These are phyloP conservation scores for Pyropia yezoensis DNA, from an alignment of 23 red algal species.

Conservation along the genomic window DNA sequence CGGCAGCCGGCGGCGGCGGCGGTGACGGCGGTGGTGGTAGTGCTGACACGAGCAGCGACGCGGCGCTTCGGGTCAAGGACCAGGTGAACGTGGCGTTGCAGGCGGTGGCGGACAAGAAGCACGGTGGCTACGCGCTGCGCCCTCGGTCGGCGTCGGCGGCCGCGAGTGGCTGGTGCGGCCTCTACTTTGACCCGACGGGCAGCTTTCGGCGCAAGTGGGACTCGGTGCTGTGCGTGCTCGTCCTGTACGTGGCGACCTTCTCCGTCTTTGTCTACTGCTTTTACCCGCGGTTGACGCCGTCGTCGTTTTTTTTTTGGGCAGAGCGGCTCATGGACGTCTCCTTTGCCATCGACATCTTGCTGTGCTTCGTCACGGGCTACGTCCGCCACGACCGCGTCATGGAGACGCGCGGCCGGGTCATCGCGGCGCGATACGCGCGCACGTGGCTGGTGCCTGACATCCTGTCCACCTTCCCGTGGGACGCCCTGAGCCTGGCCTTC, in stretches of 20 bases:
- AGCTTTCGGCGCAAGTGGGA: constrained; percentile 24
- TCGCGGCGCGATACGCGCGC: constrained; percentile 14
- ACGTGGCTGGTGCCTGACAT: constrained; percentile 40
- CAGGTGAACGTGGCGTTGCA: no score
- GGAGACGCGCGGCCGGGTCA: constrained; percentile 2
- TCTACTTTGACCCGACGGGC: constrained; percentile 1
- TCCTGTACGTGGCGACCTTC: constrained; percentile 49
- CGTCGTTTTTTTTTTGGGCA: constrained; percentile 44
- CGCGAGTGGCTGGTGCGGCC: no score
- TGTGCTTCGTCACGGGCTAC: constrained; percentile 39
- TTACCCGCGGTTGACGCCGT: constrained; percentile 2
- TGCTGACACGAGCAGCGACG: no score
- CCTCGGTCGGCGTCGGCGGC: no score
- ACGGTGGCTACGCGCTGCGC: no score
- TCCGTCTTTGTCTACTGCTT: constrained; percentile 62
- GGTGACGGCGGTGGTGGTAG: no score
- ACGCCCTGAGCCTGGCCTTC: constrained; percentile 10
- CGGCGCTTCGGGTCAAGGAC: no score
- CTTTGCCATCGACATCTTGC: constrained; percentile 41
- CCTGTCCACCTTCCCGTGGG: constrained; percentile 58
- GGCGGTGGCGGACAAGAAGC: no score
- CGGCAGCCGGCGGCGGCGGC: no score
- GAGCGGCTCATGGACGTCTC: constrained; percentile 39
- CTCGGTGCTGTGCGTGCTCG: constrained; percentile 23
- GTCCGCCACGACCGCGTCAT: constrained; percentile 5